Percentiles rank a stretch among this genome's conserved stretches.
These are phyloP conservation scores for Arctostaphylos glauca DNA, from an alignment of 148 eudicot species.

Conservation along the genomic window DNA sequence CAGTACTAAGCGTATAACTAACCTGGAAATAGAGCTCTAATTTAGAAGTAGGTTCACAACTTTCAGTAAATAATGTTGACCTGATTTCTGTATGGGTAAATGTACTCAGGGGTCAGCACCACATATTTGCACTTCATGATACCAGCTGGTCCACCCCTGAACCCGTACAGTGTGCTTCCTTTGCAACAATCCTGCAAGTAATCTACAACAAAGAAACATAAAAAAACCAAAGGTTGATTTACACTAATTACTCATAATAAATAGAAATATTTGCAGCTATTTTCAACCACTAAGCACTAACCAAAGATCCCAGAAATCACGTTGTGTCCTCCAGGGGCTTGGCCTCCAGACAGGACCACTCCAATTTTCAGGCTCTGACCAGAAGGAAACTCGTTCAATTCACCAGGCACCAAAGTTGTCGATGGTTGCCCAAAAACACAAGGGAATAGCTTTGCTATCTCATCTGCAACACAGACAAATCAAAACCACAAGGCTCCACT, in stretches of 20 bases:
- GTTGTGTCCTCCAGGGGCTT: constrained; percentile 99
- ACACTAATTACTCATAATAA: constrained; percentile 4
- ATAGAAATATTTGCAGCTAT: neutral
- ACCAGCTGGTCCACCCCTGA: constrained; percentile 97
- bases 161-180: constrained; percentile 89
- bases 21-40: neutral
- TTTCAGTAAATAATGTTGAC: constrained; percentile 24
- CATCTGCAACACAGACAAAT: constrained; percentile 52
- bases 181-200: constrained; percentile 81
- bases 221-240: neutral
- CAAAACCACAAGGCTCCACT: constrained; percentile 7
- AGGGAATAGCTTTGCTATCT: constrained; percentile 89
- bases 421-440: constrained; percentile 87
- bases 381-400: constrained; percentile 36
- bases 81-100: constrained; percentile 98
- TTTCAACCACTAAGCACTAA: constrained; percentile 33
- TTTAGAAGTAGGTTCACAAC: neutral
- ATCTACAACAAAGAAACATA: constrained; percentile 42
- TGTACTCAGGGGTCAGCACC: constrained; percentile 67
- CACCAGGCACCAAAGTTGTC: constrained; percentile 61
- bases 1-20: neutral
- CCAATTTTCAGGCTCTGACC: constrained; percentile 75
- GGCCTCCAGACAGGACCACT: constrained; percentile 93
- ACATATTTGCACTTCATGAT: constrained; percentile 93
- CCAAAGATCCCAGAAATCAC: constrained; percentile 96